Percentiles rank a stretch among this genome's conserved stretches.
Evolutionary conservation across 306 rosid species (phyloP).

Genomic region (Senna tora): DNA sequence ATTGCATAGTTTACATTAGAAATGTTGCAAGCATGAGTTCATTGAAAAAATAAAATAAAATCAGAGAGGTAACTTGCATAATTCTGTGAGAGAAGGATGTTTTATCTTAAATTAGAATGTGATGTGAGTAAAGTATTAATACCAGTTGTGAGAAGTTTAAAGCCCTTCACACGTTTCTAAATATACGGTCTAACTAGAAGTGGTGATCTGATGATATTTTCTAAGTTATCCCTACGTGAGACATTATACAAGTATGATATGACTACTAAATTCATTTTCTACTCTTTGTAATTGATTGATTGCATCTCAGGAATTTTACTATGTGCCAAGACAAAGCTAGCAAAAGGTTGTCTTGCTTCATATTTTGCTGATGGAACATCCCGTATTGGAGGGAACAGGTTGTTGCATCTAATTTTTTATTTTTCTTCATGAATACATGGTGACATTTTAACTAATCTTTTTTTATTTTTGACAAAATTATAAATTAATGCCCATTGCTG

Average conservation of each 20-base stretch:
- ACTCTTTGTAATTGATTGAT: conserved; percentile 35
- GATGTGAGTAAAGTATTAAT: conserved; percentile 4
- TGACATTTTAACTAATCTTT: background rate
- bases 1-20: conserved; percentile 32
- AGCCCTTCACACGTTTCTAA: conserved; percentile 6
- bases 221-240: conserved; percentile 8
- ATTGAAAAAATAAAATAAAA: conserved; percentile 5
- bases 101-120: conserved; percentile 8
- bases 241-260: conserved; percentile 5
- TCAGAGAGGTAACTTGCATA: conserved; percentile 23
- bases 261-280: conserved; percentile 2
- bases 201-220: conserved; percentile 4
- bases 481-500: background rate
- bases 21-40: conserved; percentile 24
- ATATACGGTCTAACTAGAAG: conserved; percentile 26
- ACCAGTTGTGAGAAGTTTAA: conserved; percentile 1
- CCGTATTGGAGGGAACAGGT: conserved; percentile 64
- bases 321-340: conserved; percentile 88
- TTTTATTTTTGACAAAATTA: background rate
- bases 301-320: conserved; percentile 66
- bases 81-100: conserved; percentile 15
- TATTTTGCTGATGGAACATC: conserved; percentile 90
- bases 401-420: conserved; percentile 10
- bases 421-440: background rate
- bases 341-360: conserved; percentile 72